phyloP scores from a whole-genome alignment of 2,329 filamentous ascomycete genomes.

The Botrytis tulipae region DNA sequence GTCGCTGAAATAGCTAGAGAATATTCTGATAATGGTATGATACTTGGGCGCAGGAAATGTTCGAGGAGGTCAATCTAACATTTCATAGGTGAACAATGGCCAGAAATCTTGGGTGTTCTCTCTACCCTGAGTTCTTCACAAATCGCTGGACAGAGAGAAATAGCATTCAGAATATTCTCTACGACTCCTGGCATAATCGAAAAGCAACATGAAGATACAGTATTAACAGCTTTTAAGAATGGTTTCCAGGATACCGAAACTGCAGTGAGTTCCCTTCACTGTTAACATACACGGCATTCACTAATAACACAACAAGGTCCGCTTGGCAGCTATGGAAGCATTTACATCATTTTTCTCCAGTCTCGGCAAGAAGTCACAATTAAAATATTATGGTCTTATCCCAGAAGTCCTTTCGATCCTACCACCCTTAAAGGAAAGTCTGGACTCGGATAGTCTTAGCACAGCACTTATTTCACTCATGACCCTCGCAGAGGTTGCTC shows the following conservation, averaged over 20 bases:
- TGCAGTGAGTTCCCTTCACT: constrained; percentile 52
- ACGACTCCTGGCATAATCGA: constrained; percentile 95
- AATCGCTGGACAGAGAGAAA: constrained; percentile 82
- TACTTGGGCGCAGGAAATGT: not conserved
- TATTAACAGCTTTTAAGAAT: constrained; percentile 81
- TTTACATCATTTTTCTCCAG: constrained; percentile 96
- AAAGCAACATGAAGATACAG: constrained; percentile 89
- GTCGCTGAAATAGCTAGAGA: constrained; percentile 93
- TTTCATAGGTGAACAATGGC: constrained; percentile 73
- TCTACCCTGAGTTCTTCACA: constrained; percentile 88
- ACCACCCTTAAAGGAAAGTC: constrained; percentile 86
- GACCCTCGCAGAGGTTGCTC: constrained; percentile 88
- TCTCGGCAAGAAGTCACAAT: constrained; percentile 80
- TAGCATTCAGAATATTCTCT: constrained; percentile 90
- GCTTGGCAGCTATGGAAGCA: constrained; percentile 91
- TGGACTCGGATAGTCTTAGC: constrained; percentile 87
- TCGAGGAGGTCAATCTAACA: constrained; percentile 22
- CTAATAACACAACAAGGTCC: constrained; percentile 56
- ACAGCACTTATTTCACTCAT: constrained; percentile 89
- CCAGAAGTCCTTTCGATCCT: constrained; percentile 93
- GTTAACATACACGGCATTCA: not conserved
- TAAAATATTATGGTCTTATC: constrained; percentile 83
- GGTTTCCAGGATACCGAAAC: constrained; percentile 90
- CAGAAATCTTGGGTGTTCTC: constrained; percentile 79
- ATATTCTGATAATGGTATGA: constrained; percentile 86